A percentile compares a stretch with the other conserved stretches of the same genome.
phyloP scores from a whole-genome alignment of 345 rosid species.

The Balakata baccata region DNA sequence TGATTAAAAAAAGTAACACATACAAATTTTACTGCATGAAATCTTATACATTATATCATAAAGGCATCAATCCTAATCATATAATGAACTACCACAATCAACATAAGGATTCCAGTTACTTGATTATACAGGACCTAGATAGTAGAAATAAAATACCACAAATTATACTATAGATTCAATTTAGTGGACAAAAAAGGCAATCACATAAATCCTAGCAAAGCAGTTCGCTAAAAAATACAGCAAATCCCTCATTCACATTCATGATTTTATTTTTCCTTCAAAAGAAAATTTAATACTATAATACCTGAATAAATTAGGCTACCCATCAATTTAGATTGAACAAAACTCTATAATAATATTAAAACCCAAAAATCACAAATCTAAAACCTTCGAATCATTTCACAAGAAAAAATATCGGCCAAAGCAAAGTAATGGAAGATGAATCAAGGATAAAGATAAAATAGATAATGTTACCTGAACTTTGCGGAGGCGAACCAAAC shows the following conservation, averaged over 20 bases:
- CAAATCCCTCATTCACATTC: too few species aligned
- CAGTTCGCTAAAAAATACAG: not conserved
- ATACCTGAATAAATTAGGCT: not conserved
- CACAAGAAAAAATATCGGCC: not conserved
- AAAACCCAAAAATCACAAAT: not conserved
- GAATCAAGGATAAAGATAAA: not conserved
- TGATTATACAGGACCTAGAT: not conserved
- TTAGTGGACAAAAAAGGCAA: conserved; percentile 3
- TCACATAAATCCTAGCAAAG: conserved; percentile 1
- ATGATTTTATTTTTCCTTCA: too few species aligned
- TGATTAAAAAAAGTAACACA: not conserved
- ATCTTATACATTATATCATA: not conserved
- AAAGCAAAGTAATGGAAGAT: not conserved
- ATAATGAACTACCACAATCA: not conserved
- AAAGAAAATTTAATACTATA: not conserved
- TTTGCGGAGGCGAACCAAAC: conserved; percentile 42
- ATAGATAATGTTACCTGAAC: conserved; percentile 40
- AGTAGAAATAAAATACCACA: not conserved
- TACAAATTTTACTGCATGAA: not conserved
- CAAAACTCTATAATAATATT: not conserved
- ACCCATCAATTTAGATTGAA: not conserved
- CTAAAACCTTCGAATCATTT: not conserved
- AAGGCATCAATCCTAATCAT: not conserved
- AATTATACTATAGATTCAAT: not conserved
- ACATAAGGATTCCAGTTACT: not conserved